These are phyloP conservation scores for Globisporangium megalacanthum DNA, from an alignment of 352 stramenopile species.

Conservation along the genomic window DNA sequence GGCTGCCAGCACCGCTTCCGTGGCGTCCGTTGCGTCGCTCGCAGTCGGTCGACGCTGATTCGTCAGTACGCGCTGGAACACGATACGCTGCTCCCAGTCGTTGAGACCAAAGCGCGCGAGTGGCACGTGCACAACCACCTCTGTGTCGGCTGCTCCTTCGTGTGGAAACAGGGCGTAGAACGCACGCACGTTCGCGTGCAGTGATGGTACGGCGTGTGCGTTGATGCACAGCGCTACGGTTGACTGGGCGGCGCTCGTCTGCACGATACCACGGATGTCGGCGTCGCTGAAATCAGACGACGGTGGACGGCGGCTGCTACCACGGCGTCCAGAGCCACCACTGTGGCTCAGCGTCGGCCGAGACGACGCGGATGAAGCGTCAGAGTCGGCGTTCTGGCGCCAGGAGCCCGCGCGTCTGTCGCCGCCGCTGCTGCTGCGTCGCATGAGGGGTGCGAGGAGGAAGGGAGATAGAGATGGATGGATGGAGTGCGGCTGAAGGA, in stretches of 20 bases:
- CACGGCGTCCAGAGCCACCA: background rate
- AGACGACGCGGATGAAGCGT: background rate
- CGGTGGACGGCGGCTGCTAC: conserved; percentile 3
- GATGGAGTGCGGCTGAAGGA: too few species aligned
- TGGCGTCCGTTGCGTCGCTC: background rate
- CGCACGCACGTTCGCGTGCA: background rate
- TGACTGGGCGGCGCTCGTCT: conserved; percentile 7
- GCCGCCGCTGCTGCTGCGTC: too few species aligned
- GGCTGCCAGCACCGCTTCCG: conserved; percentile 17
- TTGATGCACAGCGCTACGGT: conserved; percentile 10
- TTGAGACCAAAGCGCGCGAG: conserved; percentile 46
- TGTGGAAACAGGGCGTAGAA: conserved; percentile 5
- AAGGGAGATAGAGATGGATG: too few species aligned
- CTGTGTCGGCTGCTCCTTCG: background rate
- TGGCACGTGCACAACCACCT: conserved; percentile 12
- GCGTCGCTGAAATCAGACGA: conserved; percentile 5
- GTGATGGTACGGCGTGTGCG: background rate
- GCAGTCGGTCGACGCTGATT: conserved; percentile 20
- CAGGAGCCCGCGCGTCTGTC: too few species aligned
- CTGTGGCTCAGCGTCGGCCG: background rate
- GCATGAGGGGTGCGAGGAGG: too few species aligned
- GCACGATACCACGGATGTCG: conserved; percentile 12
- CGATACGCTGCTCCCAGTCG: conserved; percentile 40
- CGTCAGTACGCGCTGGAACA: conserved; percentile 36
- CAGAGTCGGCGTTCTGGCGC: too few species aligned